phyloP scores from a whole-genome alignment of 2,329 filamentous ascomycete genomes.

The Epichloe amarillans region DNA sequence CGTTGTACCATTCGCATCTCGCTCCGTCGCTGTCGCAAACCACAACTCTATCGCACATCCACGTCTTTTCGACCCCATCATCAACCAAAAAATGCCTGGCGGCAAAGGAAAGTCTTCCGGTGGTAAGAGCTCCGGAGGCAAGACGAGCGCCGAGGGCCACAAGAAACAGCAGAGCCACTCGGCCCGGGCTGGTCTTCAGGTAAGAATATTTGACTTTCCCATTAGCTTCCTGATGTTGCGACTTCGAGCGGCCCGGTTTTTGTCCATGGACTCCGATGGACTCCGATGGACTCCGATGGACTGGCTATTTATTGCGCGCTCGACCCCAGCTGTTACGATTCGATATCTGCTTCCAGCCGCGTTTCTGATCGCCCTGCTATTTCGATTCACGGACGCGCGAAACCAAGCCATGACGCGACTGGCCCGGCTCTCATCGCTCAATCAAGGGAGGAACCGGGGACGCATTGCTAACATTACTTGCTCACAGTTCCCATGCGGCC shows the following conservation, averaged over 20 bases:
- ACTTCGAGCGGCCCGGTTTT: not conserved
- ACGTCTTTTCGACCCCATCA: not conserved
- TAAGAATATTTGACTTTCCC: slow-evolving; percentile 30
- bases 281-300: not conserved
- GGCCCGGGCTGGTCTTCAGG: slow-evolving; percentile 88
- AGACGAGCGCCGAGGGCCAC: slow-evolving; percentile 50
- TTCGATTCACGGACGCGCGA: not conserved
- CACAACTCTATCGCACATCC: not conserved
- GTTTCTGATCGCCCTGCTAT: not conserved
- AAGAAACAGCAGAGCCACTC: slow-evolving; percentile 95
- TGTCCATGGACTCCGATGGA: not conserved
- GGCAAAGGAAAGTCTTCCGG: slow-evolving; percentile 90
- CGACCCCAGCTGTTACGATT: slow-evolving; percentile 10
- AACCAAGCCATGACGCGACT: not conserved
- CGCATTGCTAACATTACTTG: not conserved
- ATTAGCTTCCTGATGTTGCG: slow-evolving; percentile 1
- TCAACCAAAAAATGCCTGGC: slow-evolving; percentile 48
- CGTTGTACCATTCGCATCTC: slow-evolving; percentile 1
- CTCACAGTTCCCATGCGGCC: slow-evolving; percentile 85
- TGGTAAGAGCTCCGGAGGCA: slow-evolving; percentile 77
- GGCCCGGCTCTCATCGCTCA: not conserved
- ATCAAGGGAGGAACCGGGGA: not conserved
- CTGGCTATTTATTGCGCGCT: slow-evolving; percentile 7
- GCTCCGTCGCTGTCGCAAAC: not conserved
- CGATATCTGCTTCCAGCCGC: not conserved